Percentiles rank a stretch among this genome's conserved stretches.
Evolutionary conservation across 2,329 filamentous ascomycete genomes (phyloP).

Genomic region (Colletotrichum noveboracense): DNA sequence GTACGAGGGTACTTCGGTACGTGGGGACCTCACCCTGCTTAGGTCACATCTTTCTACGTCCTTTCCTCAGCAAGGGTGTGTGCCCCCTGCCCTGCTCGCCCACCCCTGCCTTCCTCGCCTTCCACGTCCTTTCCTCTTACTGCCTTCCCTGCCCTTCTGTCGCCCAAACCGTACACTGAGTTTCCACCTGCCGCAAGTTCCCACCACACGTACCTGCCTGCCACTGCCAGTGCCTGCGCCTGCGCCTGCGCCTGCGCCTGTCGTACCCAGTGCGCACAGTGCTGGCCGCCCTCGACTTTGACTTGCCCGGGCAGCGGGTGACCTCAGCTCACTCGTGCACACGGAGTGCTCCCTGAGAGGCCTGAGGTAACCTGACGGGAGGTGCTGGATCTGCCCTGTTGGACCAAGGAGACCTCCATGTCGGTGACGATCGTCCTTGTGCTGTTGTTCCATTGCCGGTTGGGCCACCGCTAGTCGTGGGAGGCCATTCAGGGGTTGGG

Average conservation of each 20-base stretch:
- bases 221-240: neutral
- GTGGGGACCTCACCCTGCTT: neutral
- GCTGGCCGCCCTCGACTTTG: neutral
- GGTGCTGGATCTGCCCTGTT: neutral
- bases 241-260: neutral
- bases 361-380: neutral
- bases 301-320: neutral
- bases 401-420: neutral
- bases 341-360: neutral
- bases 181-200: neutral
- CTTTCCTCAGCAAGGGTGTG: neutral
- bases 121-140: neutral
- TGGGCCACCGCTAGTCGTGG: slow-evolving; percentile 1
- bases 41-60: neutral
- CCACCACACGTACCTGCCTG: neutral
- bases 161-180: neutral
- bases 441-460: neutral
- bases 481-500: slow-evolving; percentile 1
- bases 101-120: neutral
- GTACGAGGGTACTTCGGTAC: neutral
- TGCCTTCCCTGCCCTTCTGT: neutral
- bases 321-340: neutral
- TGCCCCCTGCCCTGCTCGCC: neutral
- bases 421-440: slow-evolving; percentile 13
- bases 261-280: neutral